These are phyloP conservation scores for Sporothrix sp. DNA, from an alignment of 2,329 filamentous ascomycete genomes.

Conservation along the genomic window DNA sequence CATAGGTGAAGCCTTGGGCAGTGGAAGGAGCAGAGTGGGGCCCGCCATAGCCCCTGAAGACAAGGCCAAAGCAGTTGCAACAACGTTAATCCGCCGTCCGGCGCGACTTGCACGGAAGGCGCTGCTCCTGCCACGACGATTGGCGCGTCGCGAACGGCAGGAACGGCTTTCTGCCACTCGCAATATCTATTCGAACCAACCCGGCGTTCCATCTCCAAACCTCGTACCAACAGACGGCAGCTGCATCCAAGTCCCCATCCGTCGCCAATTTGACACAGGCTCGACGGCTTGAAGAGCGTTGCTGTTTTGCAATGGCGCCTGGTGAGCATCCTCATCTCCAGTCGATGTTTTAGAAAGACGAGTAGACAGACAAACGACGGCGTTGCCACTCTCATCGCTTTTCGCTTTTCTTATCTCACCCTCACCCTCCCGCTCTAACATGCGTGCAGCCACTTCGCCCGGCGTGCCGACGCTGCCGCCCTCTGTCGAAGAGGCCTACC, in stretches of 20 bases:
- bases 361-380: too few species aligned
- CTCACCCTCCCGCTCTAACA: not conserved
- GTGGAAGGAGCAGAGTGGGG: conserved; percentile 1
- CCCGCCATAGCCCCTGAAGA: not conserved
- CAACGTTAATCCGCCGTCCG: conserved; percentile 15
- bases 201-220: too few species aligned
- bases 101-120: conserved; percentile 1
- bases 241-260: too few species aligned
- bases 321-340: conserved; percentile 12
- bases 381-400: too few species aligned
- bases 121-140: not conserved
- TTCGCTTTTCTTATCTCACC: too few species aligned
- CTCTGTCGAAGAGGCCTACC: conserved; percentile 91
- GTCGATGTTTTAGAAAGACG: too few species aligned
- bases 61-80: conserved; percentile 1
- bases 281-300: not conserved
- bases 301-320: conserved; percentile 14
- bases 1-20: conserved; percentile 11
- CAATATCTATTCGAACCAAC: too few species aligned
- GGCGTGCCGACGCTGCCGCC: conserved; percentile 55
- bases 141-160: too few species aligned
- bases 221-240: too few species aligned
- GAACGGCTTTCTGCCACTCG: not conserved
- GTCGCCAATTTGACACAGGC: not conserved
- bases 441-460: not conserved